Base-by-base conservation (phyloP, 352 stramenopile species). In the Phytophthora nicotianae region DNA sequence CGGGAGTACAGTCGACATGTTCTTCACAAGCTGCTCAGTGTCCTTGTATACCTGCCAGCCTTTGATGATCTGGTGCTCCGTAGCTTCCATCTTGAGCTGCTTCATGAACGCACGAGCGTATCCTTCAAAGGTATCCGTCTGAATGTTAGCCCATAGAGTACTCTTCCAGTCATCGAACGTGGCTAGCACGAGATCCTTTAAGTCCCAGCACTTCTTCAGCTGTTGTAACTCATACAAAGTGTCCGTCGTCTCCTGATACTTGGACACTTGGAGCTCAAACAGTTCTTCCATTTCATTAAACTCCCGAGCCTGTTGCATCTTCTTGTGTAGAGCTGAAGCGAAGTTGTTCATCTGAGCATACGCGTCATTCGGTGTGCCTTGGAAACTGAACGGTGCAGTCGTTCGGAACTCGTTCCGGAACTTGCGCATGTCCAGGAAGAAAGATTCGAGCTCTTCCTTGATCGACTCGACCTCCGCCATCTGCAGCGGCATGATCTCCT, bases 401-500 rank as follows among this genome's bases (percentile, higher is more conserved):
- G 91, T 78, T 10, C 96, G 82, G 71, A 99, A 99, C 29, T 98
- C 88, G 48, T 95, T 93, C 21, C 97, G 87, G 75, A 99, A 99
- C 50, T 97, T 89, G 66, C 95, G 85, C 79, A 99, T 98, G 10
- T 92, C 81, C 19, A 91, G 53, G 70, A 97, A 98, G 72, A 99
- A 99, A 7, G 92, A 79, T 65, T 99, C 95, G 0, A 98, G 74
- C 19, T 98, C 91, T 37, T 91, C 73, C 59, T 98, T 98, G 58
- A 98, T 97, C 21, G 83, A 86, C 57, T 98, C 91, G 11, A 98
- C 93, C 56, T 98, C 94, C 14, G 92, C 79, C 86, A 98, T 98
- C 79, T 99, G 96, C 40, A 99, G 81, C 5, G 95, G 95, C 77
- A 98, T 87, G 58, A 99, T 99, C 64, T 98, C 94, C 74, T 99